Evolutionary conservation across 1,284 basidiomycete species (phyloP).

Genomic region (Prillingera fragicola): DNA sequence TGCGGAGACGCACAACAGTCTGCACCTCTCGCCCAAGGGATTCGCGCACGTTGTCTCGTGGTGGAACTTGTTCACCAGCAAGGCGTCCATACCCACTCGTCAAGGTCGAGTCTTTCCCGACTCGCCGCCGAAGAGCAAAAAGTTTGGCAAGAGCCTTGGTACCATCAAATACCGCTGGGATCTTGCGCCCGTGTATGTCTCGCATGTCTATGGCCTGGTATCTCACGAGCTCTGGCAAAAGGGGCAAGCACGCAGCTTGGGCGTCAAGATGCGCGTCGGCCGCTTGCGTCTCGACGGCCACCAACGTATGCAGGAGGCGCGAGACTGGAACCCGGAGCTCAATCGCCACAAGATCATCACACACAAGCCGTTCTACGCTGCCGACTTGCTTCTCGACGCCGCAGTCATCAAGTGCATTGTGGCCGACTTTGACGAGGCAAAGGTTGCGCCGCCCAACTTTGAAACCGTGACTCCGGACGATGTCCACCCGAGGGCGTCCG

Average conservation of each 20-base stretch:
- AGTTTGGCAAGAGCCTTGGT: slow-evolving; percentile 80
- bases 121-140: slow-evolving; percentile 68
- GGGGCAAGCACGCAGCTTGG: slow-evolving; percentile 66
- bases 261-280: slow-evolving; percentile 73
- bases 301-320: slow-evolving; percentile 76
- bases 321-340: slow-evolving; percentile 40
- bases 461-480: background rate
- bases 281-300: slow-evolving; percentile 86
- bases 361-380: slow-evolving; percentile 89
- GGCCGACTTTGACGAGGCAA: slow-evolving; percentile 67
- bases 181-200: slow-evolving; percentile 72
- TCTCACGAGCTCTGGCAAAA: slow-evolving; percentile 67
- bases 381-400: slow-evolving; percentile 73
- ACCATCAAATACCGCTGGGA: slow-evolving; percentile 89
- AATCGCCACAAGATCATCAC: slow-evolving; percentile 25
- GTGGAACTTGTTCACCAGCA: slow-evolving; percentile 79
- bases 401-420: slow-evolving; percentile 73
- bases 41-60: slow-evolving; percentile 91
- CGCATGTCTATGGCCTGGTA: slow-evolving; percentile 82
- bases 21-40: slow-evolving; percentile 80
- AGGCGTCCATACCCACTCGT: slow-evolving; percentile 75
- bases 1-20: slow-evolving; percentile 57
- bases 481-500: slow-evolving; percentile 22
- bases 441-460: background rate
- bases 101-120: slow-evolving; percentile 76